These are phyloP conservation scores for Pogostemon cablin DNA, from an alignment of 257 asterid species.

Conservation along the genomic window DNA sequence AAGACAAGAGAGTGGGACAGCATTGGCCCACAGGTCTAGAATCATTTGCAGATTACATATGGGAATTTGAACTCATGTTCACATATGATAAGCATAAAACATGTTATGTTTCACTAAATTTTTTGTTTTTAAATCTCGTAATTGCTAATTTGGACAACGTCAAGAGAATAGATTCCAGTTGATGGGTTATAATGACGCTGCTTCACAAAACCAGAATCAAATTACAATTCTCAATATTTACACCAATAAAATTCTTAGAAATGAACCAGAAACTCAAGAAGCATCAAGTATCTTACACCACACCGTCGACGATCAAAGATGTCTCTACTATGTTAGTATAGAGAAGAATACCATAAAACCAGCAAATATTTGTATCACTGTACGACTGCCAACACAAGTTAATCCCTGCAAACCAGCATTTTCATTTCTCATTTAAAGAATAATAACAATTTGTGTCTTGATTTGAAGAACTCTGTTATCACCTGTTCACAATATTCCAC, in stretches of 20 bases:
- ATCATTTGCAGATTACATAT: too few species aligned
- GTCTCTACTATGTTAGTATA: conserved; percentile 98
- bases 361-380: too few species aligned
- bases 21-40: conserved; percentile 9
- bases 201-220: conserved; percentile 95
- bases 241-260: background rate
- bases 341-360: too few species aligned
- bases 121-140: conserved; percentile 46
- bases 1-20: background rate
- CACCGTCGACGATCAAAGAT: conserved; percentile 98
- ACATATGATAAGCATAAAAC: conserved; percentile 17
- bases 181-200: conserved; percentile 95
- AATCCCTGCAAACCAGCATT: too few species aligned
- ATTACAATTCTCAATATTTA: conserved; percentile 44
- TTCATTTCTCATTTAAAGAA: too few species aligned
- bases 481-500: too few species aligned
- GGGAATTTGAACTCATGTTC: conserved; percentile 10
- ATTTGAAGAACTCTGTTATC: too few species aligned
- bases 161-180: conserved; percentile 97
- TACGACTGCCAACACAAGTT: too few species aligned
- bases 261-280: conserved; percentile 24
- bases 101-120: conserved; percentile 18
- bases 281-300: conserved; percentile 69
- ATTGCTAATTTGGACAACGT: conserved; percentile 96
- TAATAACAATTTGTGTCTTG: too few species aligned